Base-by-base conservation (phyloP, 1,284 basidiomycete species). In the Fomes fomentarius region DNA sequence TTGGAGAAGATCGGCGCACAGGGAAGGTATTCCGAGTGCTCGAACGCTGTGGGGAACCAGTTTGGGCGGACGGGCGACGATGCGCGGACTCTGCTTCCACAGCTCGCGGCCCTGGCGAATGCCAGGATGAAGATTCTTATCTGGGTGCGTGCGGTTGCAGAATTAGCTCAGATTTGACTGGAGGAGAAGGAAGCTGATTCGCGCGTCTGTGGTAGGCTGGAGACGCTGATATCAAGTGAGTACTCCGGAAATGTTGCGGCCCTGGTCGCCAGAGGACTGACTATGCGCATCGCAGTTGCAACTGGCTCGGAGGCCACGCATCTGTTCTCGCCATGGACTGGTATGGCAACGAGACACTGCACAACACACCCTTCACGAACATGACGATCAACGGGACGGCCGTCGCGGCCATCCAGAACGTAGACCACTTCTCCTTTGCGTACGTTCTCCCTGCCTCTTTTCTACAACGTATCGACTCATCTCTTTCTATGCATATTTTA, bases 301-400 rank as follows among this genome's bases (percentile, higher is more conserved):
- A 87, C 63, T 86, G 84, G 84, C 67, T 85, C 5, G 83, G 85
- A 17, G 80, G 75, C 0, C 77, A 84, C 50, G 78, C 76, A 0
- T 75, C 77, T 0, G 77, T 80, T 1, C 74, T 82, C 0, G 79
- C 82, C 1, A 85, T 87, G 83, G 74, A 83, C 52, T 86, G 84
- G 83, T 81, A 78, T 51, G 83, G 84, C 3, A 80, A 80, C 44
- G 61, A 74, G 39, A 71, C 69, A 19, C 69, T 85, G 25, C 73
- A 76, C 25, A 69, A 71, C 5, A 79, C 79, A 0, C 78, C 79
- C 1, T 78, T 86, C 60, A 76, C 64, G n/a, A 84, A 84, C 53
- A 83, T 86, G 69, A 84, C 83, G 0, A 74, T 85, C 24, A 50
- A 74, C 35, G 81, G 77, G 3, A 70, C 63, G 2, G 56, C 81